These are phyloP conservation scores for Phytophthora pisi DNA, from an alignment of 352 stramenopile genomes.

Conservation along the genomic window DNA sequence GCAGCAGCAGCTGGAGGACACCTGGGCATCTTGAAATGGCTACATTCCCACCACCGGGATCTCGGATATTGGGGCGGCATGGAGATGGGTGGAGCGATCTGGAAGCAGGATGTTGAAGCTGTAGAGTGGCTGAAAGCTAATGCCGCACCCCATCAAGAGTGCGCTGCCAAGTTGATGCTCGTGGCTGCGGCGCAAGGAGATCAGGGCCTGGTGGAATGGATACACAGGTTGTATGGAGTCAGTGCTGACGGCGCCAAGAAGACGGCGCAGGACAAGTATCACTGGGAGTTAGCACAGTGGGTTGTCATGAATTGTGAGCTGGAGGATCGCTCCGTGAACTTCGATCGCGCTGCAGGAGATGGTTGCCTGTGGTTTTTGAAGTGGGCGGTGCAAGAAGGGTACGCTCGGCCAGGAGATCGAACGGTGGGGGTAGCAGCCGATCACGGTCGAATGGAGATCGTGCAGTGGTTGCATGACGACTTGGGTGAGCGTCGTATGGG, in stretches of 20 bases:
- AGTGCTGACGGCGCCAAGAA: conserved; percentile 11
- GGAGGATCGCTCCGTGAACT: conserved; percentile 20
- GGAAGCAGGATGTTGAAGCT: conserved; percentile 9
- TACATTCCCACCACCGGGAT: conserved; percentile 11
- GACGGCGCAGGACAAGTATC: conserved; percentile 14
- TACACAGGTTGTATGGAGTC: conserved; percentile 6
- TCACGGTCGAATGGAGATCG: conserved; percentile 15
- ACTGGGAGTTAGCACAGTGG: conserved; percentile 15
- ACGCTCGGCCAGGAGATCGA: conserved; percentile 3
- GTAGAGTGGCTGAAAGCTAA: conserved; percentile 17
- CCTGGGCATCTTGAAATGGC: conserved; percentile 23
- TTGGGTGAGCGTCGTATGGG: conserved; percentile 8
- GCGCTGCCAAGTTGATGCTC: conserved; percentile 15
- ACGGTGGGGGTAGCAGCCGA: conserved; percentile 25
- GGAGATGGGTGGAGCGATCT: conserved; percentile 14
- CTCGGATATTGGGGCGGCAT: conserved; percentile 14
- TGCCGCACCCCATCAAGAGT: conserved; percentile 11
- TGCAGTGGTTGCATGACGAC: conserved; percentile 18
- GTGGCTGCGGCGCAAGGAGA: conserved; percentile 19
- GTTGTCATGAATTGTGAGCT: conserved; percentile 18
- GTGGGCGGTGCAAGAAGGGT: conserved; percentile 9
- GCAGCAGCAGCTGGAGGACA: conserved; percentile 17
- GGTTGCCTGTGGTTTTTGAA: conserved; percentile 21
- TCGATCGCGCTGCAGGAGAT: conserved; percentile 16
- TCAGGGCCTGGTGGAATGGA: conserved; percentile 11